Evolutionary conservation across 2,329 filamentous ascomycete species (phyloP), one percentile per base, ranked within the genome.

Genomic region (Dactylellina sp.): DNA sequence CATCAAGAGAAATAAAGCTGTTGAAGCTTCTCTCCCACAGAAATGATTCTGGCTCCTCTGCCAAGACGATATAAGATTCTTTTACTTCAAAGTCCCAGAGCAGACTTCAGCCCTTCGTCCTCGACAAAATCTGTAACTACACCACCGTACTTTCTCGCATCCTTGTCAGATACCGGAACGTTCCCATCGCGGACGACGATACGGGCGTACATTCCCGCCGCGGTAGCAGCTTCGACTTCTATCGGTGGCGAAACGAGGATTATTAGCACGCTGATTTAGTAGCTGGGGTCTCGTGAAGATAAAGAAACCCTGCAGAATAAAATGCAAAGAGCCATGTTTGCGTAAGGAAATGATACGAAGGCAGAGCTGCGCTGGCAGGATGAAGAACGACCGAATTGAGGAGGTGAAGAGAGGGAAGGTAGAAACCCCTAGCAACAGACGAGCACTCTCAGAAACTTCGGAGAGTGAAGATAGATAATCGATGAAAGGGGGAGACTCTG

Each of bases 141-240:
- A 1, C 62, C 46, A 46, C 79, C 75, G 7, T 70, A 78, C 57
- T 76, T 63, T 65, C 75, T 78, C 42, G 59, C 28, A 25, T 87
- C 83, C 24, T 84, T 83, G 18, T 82, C 81, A 9, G 85, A 83
- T 75, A 93, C 81, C 28, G 84, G 84, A 39, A 87, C 85, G 81
- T 95, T 95, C 11, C 91, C 91, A 14, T 89, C 89, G 64, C 91
- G 85, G 64, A 85, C 82, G 64, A 90, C 86, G 2, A 89, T 84
- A 60, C 86, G 81, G 78, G 86, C 86, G 78, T 84, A 83, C 86
- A 91, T 87, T n/a, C 88, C 88, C 9, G 87, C 86, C 65, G 81
- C 82, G 75, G 84, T 83, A 44, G 89, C 89, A 52, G 89, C 88
- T 57, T 85, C 83, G 37, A 90, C 88, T 81, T 91, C 89, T 79